phyloP scores from a whole-genome alignment of 768 basidiomycete genomes.

The Hortiboletus campestris region DNA sequence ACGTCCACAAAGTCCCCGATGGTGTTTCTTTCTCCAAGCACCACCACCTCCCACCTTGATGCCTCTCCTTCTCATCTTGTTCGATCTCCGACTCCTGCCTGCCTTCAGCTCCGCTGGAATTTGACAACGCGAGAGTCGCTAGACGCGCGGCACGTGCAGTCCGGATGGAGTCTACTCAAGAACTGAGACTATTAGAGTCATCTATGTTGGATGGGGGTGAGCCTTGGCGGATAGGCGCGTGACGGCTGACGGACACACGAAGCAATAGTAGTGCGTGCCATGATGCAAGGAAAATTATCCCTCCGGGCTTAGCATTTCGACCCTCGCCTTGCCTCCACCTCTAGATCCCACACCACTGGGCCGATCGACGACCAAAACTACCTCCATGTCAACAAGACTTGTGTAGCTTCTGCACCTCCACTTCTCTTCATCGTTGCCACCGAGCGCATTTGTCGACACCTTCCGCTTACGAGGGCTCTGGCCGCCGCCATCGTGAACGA shows the following conservation, averaged over 20 bases:
- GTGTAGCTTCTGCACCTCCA: constrained; percentile 73
- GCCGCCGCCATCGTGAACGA: constrained; percentile 32
- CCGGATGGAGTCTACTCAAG: constrained; percentile 68
- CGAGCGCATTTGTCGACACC: constrained; percentile 18
- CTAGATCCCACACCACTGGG: constrained; percentile 12
- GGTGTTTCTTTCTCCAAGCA: constrained; percentile 65
- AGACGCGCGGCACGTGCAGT: constrained; percentile 69
- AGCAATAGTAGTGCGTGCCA: constrained; percentile 39
- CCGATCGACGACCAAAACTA: constrained; percentile 49
- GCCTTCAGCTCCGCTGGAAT: constrained; percentile 40
- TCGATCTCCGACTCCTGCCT: constrained; percentile 13
- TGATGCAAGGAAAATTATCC: constrained; percentile 75
- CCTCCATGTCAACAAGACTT: constrained; percentile 73
- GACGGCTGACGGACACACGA: background rate
- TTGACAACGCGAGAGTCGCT: constrained; percentile 63
- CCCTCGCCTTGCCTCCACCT: constrained; percentile 46
- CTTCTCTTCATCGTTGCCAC: constrained; percentile 51
- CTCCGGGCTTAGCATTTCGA: constrained; percentile 76
- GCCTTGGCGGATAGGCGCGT: constrained; percentile 1
- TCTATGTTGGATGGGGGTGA: background rate
- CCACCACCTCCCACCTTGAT: constrained; percentile 13
- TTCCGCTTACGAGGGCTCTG: constrained; percentile 19
- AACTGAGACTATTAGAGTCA: constrained; percentile 37
- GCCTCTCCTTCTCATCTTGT: constrained; percentile 7
- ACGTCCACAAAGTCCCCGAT: constrained; percentile 81